phyloP scores from a whole-genome alignment of 495 filamentous ascomycete genomes.

The Aspergillus funiculosus region DNA sequence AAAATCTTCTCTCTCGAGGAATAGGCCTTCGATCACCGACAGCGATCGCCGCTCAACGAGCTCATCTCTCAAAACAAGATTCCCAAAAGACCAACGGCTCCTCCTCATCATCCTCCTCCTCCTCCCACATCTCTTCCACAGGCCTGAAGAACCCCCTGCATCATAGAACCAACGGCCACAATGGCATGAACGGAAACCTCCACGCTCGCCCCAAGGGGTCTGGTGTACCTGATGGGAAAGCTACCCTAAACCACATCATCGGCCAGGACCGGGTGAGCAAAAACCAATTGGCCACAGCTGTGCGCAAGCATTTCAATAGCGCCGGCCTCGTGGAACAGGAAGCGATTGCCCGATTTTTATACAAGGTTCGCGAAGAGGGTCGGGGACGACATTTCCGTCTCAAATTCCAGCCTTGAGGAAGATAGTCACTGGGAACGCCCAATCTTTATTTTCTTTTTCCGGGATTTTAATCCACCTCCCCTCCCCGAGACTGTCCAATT shows the following conservation, averaged over 20 bases:
- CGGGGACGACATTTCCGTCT: slow-evolving; percentile 40
- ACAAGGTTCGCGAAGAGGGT: slow-evolving; percentile 61
- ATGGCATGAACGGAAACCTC: slow-evolving; percentile 11
- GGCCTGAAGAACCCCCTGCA: slow-evolving; percentile 10
- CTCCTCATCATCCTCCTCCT: too few species aligned
- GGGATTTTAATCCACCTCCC: too few species aligned
- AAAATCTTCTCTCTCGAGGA: slow-evolving; percentile 64
- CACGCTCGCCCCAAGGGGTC: slow-evolving; percentile 10
- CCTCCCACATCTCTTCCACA: neutral
- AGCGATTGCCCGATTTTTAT: slow-evolving; percentile 78
- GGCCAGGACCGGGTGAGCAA: slow-evolving; percentile 60
- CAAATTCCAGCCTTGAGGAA: slow-evolving; percentile 43
- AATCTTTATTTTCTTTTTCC: too few species aligned
- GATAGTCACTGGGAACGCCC: too few species aligned
- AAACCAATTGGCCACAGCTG: slow-evolving; percentile 72
- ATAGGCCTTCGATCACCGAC: slow-evolving; percentile 56
- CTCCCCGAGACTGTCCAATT: too few species aligned
- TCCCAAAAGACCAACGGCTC: slow-evolving; percentile 11
- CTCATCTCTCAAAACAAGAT: slow-evolving; percentile 21
- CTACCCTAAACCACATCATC: slow-evolving; percentile 30
- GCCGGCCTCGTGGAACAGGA: slow-evolving; percentile 80
- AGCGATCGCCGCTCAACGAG: slow-evolving; percentile 38
- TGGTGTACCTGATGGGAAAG: slow-evolving; percentile 18
- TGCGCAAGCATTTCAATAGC: slow-evolving; percentile 87
- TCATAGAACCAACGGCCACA: slow-evolving; percentile 10